Conservation (phyloP, 495 filamentous ascomycete genomes). For the Aspergillus hancockii region DNA sequence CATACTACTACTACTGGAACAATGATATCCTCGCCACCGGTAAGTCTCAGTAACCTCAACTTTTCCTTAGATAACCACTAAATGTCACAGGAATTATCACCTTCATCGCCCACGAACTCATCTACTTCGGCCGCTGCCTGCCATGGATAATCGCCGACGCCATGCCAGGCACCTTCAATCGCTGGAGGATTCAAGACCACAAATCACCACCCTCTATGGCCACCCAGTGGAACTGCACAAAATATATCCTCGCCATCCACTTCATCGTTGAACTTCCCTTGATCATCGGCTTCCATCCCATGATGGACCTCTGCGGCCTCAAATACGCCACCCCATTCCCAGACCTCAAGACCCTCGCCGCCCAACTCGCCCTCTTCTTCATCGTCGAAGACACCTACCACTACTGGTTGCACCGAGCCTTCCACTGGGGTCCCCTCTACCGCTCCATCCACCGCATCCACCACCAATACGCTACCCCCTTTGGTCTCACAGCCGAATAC, state of each 20-base stretch:
- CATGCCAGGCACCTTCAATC: slow-evolving; percentile 75
- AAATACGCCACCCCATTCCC: slow-evolving; percentile 88
- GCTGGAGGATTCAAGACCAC: slow-evolving; percentile 83
- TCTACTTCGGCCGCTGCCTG: slow-evolving; percentile 92
- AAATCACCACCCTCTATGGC: slow-evolving; percentile 30
- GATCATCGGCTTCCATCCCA: slow-evolving; percentile 90
- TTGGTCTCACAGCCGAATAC: slow-evolving; percentile 95
- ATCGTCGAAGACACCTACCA: slow-evolving; percentile 97
- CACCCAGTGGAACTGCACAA: slow-evolving; percentile 93
- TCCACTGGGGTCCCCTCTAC: slow-evolving; percentile 98
- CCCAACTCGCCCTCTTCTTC: slow-evolving; percentile 93
- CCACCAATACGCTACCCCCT: slow-evolving; percentile 95
- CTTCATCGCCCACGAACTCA: slow-evolving; percentile 88
- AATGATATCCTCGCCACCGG: slow-evolving; percentile 95
- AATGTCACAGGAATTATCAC: slow-evolving; percentile 66
- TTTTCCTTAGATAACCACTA: background rate
- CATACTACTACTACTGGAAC: slow-evolving; percentile 97
- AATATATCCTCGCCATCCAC: slow-evolving; percentile 86
- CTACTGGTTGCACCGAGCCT: slow-evolving; percentile 91
- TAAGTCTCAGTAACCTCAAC: background rate
- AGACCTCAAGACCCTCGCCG: slow-evolving; percentile 72
- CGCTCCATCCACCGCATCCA: slow-evolving; percentile 96
- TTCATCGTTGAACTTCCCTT: slow-evolving; percentile 97
- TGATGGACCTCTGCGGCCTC: slow-evolving; percentile 90
- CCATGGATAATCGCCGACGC: slow-evolving; percentile 93